Base-by-base conservation (phyloP, 805 yeast species). In the Wickerhamomyces kurtzmanii region DNA sequence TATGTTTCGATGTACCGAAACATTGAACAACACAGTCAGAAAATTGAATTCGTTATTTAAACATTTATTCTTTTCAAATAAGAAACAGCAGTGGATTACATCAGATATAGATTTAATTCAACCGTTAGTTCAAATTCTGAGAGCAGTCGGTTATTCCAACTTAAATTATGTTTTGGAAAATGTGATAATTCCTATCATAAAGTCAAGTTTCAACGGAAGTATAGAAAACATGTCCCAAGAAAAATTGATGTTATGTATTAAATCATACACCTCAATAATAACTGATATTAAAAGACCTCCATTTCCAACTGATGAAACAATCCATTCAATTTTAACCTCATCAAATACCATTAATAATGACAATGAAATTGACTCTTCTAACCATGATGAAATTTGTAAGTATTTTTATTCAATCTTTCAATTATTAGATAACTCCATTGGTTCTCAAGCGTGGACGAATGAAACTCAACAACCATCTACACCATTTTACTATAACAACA, bases 1-100 rank as follows among this genome's bases (percentile, higher is more conserved):
- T 47, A 57, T 86, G 15, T 84, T 77, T 51, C 62, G 97, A 36
- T 74, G 86, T 38, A 71, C 94, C 0, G 98, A 93, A 40, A 80
- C 96, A 0, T 57, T 89, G 40, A 91, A 89, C 47, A 78, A 82
- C 33, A 86, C 94, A 1, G 75, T 87, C 3, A 77, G 86, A 43
- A 78, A 77, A 31, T 61, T 91, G 27, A 94, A 80, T 32, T 45
- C 55, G 3, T 55, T 91, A 19, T 73, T 78, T 32, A 66, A 68
- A 27, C 36, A 71, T 5, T 50, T 82, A 23, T 57, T 87, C 15
- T 58, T 63, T 31, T 65, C 67, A 28, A 68, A 62, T 30, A 69
- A 68, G 33, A 83, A 81, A 39, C 82, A 77, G 38, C 73, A 74
- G 22, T 89, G 96, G 96, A 53, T 81, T 2, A 64, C 72, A 0